Conservation (phyloP, 108 stramenopile species). For the Chaetoceros tenuissimus region DNA sequence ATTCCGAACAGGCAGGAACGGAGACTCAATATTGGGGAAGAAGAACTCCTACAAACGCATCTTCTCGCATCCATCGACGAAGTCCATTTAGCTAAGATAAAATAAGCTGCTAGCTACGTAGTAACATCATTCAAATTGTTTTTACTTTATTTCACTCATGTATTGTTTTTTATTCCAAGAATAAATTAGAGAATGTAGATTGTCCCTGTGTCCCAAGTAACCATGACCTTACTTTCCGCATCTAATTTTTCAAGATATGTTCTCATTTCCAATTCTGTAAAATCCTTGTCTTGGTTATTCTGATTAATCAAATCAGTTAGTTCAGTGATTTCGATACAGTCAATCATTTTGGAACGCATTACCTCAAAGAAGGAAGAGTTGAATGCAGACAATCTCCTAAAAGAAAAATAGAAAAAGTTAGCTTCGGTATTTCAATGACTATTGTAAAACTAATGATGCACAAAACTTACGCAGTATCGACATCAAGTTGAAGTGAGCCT, state of each 20-base stretch:
- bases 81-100: neutral
- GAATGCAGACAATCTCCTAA: too few species aligned
- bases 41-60: neutral
- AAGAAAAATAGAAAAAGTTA: too few species aligned
- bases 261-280: neutral
- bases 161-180: too few species aligned
- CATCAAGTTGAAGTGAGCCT: too few species aligned
- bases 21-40: neutral
- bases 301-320: neutral
- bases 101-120: neutral
- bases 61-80: neutral
- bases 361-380: neutral
- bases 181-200: too few species aligned
- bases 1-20: neutral
- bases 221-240: neutral
- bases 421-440: too few species aligned
- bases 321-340: neutral
- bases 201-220: neutral
- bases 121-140: neutral
- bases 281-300: neutral
- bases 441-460: too few species aligned
- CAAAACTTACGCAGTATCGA: too few species aligned
- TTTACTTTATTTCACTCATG: neutral
- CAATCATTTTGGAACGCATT: neutral
- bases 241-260: neutral